phyloP scores from a whole-genome alignment of 2,329 filamentous ascomycete genomes.

The Myriosclerotinia curreyana region DNA sequence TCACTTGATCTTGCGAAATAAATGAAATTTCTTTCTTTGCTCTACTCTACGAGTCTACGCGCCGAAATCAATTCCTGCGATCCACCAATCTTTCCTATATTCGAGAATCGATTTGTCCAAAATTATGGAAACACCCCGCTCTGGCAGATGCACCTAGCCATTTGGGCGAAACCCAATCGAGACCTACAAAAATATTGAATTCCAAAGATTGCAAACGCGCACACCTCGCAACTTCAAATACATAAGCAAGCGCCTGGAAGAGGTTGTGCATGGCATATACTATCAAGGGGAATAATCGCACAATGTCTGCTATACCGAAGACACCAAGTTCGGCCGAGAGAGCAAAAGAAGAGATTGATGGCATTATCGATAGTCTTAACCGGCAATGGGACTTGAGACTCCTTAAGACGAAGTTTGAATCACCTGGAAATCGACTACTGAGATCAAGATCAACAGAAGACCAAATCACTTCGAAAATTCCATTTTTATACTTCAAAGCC shows the following conservation, averaged over 20 bases:
- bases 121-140: neutral
- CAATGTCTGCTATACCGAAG: slow-evolving; percentile 4
- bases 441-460: neutral
- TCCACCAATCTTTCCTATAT: neutral
- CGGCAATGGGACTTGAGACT: slow-evolving; percentile 2
- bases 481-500: neutral
- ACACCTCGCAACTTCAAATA: neutral
- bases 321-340: neutral
- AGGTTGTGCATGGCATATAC: neutral
- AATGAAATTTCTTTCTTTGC: neutral
- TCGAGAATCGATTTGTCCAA: neutral
- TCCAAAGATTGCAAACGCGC: neutral
- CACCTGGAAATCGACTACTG: neutral
- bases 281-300: neutral
- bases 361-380: neutral
- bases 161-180: neutral
- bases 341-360: neutral
- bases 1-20: neutral
- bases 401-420: neutral
- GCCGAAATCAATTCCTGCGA: no score
- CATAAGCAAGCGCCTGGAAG: neutral
- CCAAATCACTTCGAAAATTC: slow-evolving; percentile 1
- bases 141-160: neutral
- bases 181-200: neutral
- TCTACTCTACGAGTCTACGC: no score